Percentiles rank a stretch among this genome's conserved stretches.
These are phyloP conservation scores for Kodamaea fungicola DNA, from an alignment of 1,139 yeast genomes.

Conservation along the genomic window DNA sequence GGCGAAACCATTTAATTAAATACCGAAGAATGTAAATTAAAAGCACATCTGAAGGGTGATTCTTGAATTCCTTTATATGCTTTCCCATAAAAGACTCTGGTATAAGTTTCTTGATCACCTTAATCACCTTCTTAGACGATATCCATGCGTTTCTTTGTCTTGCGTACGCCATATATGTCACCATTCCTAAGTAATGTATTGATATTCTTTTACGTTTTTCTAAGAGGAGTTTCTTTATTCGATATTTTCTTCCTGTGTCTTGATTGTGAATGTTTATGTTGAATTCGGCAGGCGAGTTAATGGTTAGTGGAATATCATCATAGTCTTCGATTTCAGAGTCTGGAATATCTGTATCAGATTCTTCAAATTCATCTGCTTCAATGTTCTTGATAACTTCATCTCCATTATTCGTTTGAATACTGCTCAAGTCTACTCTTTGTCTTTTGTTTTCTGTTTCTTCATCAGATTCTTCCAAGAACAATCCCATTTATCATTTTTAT, in stretches of 20 bases:
- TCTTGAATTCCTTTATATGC: conserved; percentile 17
- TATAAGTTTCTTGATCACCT: conserved; percentile 22
- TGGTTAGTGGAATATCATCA: conserved; percentile 20
- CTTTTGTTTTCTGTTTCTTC: conserved; percentile 5
- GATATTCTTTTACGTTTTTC: conserved; percentile 12
- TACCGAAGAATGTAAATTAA: conserved; percentile 33
- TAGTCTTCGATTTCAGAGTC: conserved; percentile 17
- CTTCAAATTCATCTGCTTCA: not conserved
- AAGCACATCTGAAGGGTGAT: conserved; percentile 17
- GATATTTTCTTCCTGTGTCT: not conserved
- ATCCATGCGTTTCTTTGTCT: conserved; percentile 23
- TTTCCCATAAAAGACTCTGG: conserved; percentile 21
- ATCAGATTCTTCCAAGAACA: conserved; percentile 4
- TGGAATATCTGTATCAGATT: conserved; percentile 3
- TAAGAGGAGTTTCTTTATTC: conserved; percentile 3
- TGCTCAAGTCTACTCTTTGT: not conserved
- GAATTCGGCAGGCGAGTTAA: conserved; percentile 1
- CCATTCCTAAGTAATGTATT: conserved; percentile 26
- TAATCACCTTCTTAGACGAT: conserved; percentile 18
- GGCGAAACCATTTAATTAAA: conserved; percentile 36
- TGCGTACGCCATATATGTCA: conserved; percentile 24
- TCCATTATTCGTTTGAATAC: not conserved
- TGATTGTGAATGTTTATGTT: conserved; percentile 5
- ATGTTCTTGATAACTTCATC: not conserved
- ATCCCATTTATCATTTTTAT: conserved; percentile 1